These are phyloP conservation scores for Whalleya microplaca DNA, from an alignment of 2,329 filamentous ascomycete species.

Conservation along the genomic window DNA sequence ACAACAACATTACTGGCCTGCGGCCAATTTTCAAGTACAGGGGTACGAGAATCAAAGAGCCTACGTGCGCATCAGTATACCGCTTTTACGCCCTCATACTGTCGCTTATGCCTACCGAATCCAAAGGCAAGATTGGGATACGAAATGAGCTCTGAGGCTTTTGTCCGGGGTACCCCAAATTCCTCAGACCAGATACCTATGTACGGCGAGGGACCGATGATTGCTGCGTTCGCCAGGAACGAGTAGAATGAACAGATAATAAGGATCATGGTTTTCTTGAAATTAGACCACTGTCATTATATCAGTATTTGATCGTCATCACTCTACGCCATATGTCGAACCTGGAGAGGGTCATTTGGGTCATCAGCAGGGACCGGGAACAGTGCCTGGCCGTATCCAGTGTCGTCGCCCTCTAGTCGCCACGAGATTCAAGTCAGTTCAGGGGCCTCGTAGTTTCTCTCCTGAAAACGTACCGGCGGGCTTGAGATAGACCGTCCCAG, in stretches of 20 bases:
- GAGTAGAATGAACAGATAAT: conserved; percentile 59
- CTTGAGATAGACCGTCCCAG: conserved; percentile 35
- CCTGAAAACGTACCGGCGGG: conserved; percentile 26
- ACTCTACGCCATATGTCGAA: conserved; percentile 4
- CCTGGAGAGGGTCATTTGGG: conserved; percentile 36
- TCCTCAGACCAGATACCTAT: conserved; percentile 57
- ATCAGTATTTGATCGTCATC: conserved; percentile 5
- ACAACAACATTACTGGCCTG: conserved; percentile 47
- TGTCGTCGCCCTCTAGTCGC: conserved; percentile 34
- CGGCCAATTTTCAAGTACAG: conserved; percentile 56
- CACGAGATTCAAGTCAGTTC: background rate
- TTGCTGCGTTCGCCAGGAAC: conserved; percentile 60
- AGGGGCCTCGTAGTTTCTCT: background rate
- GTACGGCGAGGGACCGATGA: conserved; percentile 63
- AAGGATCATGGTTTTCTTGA: conserved; percentile 63
- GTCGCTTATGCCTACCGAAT: conserved; percentile 43
- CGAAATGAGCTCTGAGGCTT: conserved; percentile 59
- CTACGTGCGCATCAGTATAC: conserved; percentile 23
- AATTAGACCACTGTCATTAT: conserved; percentile 52
- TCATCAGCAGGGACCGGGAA: conserved; percentile 36
- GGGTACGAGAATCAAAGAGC: conserved; percentile 60
- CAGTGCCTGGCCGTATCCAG: conserved; percentile 33
- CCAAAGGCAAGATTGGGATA: conserved; percentile 66
- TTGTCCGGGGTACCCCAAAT: conserved; percentile 54
- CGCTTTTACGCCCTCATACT: background rate